phyloP scores from a whole-genome alignment of 176 grass and related monocot species.

The Dactylis glomerata region DNA sequence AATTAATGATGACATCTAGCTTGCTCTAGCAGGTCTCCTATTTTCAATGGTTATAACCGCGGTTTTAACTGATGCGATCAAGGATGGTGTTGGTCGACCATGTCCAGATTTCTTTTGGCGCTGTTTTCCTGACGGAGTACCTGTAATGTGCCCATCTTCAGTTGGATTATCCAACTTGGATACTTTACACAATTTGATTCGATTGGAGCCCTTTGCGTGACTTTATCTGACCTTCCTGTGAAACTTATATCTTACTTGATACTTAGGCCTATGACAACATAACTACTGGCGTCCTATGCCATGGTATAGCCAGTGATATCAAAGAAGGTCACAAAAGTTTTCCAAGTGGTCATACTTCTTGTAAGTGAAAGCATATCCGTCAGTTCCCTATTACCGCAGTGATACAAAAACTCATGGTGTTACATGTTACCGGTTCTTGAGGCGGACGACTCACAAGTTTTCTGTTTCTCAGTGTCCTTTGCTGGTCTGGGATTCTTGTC shows the following conservation, averaged over 20 bases:
- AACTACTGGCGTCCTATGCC: conserved; percentile 57
- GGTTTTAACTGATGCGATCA: conserved; percentile 79
- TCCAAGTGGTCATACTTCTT: conserved; percentile 77
- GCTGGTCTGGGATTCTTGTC: conserved; percentile 68
- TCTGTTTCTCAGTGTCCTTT: conserved; percentile 67
- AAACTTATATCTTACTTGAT: neutral
- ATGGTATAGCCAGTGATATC: conserved; percentile 64
- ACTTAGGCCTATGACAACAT: conserved; percentile 54
- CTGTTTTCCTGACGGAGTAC: conserved; percentile 68
- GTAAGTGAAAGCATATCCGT: conserved; percentile 38
- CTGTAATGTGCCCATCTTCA: conserved; percentile 30
- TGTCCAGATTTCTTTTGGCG: conserved; percentile 88
- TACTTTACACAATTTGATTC: neutral
- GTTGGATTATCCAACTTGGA: too few relatives aligned
- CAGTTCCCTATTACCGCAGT: conserved; percentile 8
- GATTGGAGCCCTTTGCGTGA: neutral
- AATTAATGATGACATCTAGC: conserved; percentile 18
- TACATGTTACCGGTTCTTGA: neutral
- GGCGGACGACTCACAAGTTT: conserved; percentile 5
- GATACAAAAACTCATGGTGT: neutral
- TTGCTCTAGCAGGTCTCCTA: conserved; percentile 47
- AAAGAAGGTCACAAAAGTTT: conserved; percentile 91
- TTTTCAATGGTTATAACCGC: conserved; percentile 78
- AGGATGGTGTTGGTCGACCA: conserved; percentile 72
- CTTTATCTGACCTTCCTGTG: neutral